Evolutionary conservation across 352 stramenopile genomes (phyloP), one percentile per base, ranked within the genome.

Genomic region (Achlya hypogyna): DNA sequence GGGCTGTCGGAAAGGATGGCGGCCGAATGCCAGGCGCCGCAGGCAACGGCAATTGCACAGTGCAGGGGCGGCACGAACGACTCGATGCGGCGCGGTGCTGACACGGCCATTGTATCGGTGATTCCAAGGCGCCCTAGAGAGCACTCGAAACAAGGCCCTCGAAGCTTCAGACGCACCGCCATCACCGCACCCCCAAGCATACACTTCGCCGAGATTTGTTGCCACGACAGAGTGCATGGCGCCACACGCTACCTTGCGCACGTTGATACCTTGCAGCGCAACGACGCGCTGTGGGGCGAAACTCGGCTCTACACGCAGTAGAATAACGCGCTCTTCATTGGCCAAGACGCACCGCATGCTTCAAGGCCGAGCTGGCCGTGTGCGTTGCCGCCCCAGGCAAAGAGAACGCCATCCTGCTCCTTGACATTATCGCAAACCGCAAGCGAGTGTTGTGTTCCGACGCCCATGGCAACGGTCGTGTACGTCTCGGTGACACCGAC

Each of bases 141-240:
- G n/a, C n/a, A n/a, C n/a, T n/a, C 16, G 6, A 5, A 4, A 18
- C 22, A 3, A 8, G 12, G 29, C 23, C 32, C 45, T 53, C n/a
- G 1, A 58, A 60, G 28, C 20, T 22, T 14, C 9, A 45, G 4
- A 6, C 3, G 29, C 18, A 64, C 82, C 81, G 27, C 84, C 93
- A 68, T 99, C 96, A 51, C 81, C 92, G 72, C 85, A 96, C 12
- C 96, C 96, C 92, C 95, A 99, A 1, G 91, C 88, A 69, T 89
- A 98, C 0, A 98, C 81, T 12, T 82, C 73, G 1, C 96, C 96
- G 29, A 96, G 78, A 0, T 74, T 70, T 1, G 82, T 92, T 3
- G 97, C 72, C 5, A 83, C 93, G 68, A 97, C 75, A 49, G 81
- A 96, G 72, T 98, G 91, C 31, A 98, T 71, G 20, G 90, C 91